Evolutionary conservation across 2,329 filamentous ascomycete genomes (phyloP).

Genomic region (Cladosporium sp.): DNA sequence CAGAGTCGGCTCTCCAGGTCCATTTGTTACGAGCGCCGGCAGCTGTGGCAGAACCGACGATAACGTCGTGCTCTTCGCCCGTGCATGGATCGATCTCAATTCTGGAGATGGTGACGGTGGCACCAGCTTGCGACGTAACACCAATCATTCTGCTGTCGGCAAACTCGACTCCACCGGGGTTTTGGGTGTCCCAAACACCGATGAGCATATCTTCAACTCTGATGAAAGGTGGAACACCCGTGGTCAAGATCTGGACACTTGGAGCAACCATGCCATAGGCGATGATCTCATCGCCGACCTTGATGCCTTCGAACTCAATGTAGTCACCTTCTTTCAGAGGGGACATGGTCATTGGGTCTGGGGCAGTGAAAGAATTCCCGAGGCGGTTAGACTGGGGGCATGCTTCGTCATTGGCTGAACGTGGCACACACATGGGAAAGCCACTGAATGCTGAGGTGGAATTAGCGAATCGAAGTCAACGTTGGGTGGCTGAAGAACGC

Average conservation of each 20-base stretch:
- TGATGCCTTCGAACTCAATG: conserved; percentile 37
- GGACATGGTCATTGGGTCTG: conserved; percentile 37
- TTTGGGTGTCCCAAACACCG: conserved; percentile 34
- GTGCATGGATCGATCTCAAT: conserved; percentile 43
- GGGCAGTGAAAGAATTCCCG: conserved; percentile 28
- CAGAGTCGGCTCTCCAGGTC: conserved; percentile 31
- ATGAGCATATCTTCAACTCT: conserved; percentile 41
- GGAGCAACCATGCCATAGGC: conserved; percentile 34
- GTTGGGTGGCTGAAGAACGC: neutral
- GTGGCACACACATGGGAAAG: conserved; percentile 51
- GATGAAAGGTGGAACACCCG: conserved; percentile 34
- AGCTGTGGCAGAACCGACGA: conserved; percentile 32
- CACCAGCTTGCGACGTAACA: conserved; percentile 36
- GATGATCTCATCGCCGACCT: conserved; percentile 31
- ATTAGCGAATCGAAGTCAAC: neutral
- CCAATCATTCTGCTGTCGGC: conserved; percentile 31
- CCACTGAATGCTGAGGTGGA: conserved; percentile 36
- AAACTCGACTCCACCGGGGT: conserved; percentile 30
- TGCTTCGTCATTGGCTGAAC: conserved; percentile 33
- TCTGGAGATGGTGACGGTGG: conserved; percentile 34
- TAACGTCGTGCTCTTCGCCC: conserved; percentile 34
- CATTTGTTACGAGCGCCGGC: conserved; percentile 23
- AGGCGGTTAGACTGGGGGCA: conserved; percentile 36
- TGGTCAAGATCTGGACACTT: conserved; percentile 37
- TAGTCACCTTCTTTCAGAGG: conserved; percentile 39